Evolutionary conservation across 495 filamentous ascomycete genomes (phyloP), one percentile per base, ranked within the genome.

Genomic region (Cladorrhinum samala): DNA sequence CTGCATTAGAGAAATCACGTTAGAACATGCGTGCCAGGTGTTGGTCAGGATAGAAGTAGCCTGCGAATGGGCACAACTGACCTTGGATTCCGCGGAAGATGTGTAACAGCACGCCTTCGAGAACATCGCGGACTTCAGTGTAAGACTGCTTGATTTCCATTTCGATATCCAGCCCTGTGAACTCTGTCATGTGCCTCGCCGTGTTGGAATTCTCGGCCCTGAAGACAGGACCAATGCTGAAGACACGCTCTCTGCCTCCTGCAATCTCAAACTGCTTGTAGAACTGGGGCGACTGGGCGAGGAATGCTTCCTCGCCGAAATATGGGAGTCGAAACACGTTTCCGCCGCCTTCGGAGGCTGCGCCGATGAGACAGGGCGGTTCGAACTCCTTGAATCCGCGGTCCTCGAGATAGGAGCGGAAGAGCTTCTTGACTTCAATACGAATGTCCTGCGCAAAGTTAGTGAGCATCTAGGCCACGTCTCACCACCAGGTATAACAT

Each of bases 181-280:
- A 98, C 57, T 96, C 93, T 11, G 91, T 97, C 83, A 96, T 86
- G 69, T 98, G 93, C 48, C 93, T 79, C 63, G 94, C 89, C 1
- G 93, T 98, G 65, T 96, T 96, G 50, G 86, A 91, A 69, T 97
- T 95, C 75, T 97, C 93, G 0, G 93, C 93, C 65, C 92, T 81
- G 83, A 96, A 98, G 8, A 97, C 92, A 3, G 87, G 63, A 0
- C 88, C 89, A 51, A 94, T 85, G 63, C 90, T 87, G 65, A 88
- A 96, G 9, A 98, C 92, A 52, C 83, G 84, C 66, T 92, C 83
- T 68, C 93, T 81, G 48, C 94, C 93, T 61, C 90, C 89, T 19
- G 91, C 90, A 61, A 98, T 95, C 66, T 89, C 85, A 77, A 94
- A 89, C 61, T 98, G 93, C 76, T 98, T 96, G 69, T 94, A 92